phyloP scores from a whole-genome alignment of 208 protist genomes.

The Vickermania spadyakhi region DNA sequence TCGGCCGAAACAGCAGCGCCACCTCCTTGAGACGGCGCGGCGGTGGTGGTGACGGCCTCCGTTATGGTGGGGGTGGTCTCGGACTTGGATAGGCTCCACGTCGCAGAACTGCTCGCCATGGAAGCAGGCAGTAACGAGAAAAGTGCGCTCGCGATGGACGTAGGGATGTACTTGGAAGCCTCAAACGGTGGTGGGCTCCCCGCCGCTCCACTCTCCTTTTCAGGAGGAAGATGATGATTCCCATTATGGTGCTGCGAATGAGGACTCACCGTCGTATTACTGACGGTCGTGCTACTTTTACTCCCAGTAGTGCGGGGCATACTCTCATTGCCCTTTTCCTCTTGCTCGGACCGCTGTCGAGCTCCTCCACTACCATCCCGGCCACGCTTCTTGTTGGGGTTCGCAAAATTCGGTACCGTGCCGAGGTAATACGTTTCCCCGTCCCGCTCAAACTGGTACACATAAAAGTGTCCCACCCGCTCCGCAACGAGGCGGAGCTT shows the following conservation, averaged over 20 bases:
- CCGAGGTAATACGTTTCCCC: constrained; percentile 70
- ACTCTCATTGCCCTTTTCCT: neutral
- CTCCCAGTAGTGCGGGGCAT: neutral
- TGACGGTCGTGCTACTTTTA: neutral
- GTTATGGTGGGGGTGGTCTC: too few relatives aligned
- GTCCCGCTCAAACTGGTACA: constrained; percentile 64
- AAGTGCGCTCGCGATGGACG: constrained; percentile 23
- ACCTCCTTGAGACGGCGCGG: too few relatives aligned
- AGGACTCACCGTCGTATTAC: neutral
- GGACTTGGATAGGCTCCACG: too few relatives aligned
- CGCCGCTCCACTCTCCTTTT: neutral
- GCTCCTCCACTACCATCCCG: neutral
- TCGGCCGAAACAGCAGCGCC: too few relatives aligned
- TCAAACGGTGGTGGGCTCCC: neutral
- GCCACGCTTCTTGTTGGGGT: constrained; percentile 63
- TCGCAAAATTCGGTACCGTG: constrained; percentile 76
- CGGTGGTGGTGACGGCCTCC: too few relatives aligned
- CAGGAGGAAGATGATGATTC: too few relatives aligned
- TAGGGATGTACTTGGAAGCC: constrained; percentile 6
- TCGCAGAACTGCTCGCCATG: neutral
- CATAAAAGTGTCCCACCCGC: constrained; percentile 62
- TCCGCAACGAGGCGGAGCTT: constrained; percentile 37
- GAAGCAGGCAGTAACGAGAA: constrained; percentile 19
- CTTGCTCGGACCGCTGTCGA: neutral
- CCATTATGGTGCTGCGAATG: too few relatives aligned